phyloP scores from a whole-genome alignment of 2,329 filamentous ascomycete species.

The Colletotrichum sansevieriae region DNA sequence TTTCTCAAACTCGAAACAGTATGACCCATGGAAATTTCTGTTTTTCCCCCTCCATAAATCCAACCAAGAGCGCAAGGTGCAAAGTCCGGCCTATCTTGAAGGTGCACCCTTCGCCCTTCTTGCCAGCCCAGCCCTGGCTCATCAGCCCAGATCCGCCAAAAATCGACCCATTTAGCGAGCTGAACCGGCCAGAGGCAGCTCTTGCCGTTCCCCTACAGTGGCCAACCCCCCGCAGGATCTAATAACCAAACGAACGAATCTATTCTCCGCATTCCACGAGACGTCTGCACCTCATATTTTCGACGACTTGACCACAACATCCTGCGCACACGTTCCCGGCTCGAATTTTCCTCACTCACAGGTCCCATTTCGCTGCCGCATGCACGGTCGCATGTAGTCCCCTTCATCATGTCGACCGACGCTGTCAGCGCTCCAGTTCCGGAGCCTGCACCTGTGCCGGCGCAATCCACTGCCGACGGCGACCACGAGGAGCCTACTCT shows the following conservation, averaged over 20 bases:
- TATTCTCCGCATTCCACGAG: conserved; percentile 40
- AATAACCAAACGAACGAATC: conserved; percentile 42
- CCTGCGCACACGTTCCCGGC: conserved; percentile 16
- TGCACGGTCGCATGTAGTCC: conserved; percentile 59
- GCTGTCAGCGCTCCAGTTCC: conserved; percentile 63
- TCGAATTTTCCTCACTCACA: conserved; percentile 1
- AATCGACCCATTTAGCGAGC: conserved; percentile 45
- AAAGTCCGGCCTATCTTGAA: conserved; percentile 14
- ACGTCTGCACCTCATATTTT: conserved; percentile 41
- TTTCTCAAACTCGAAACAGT: not conserved
- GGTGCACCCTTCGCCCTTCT: conserved; percentile 30
- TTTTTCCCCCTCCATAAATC: not conserved
- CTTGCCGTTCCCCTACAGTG: conserved; percentile 36
- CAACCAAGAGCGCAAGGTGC: conserved; percentile 11
- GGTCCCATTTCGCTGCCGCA: conserved; percentile 24
- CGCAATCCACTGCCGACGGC: conserved; percentile 43
- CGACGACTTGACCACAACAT: conserved; percentile 31
- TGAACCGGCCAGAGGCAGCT: conserved; percentile 33
- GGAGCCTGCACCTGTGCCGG: conserved; percentile 49
- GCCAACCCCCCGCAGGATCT: conserved; percentile 41
- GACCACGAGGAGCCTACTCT: conserved; percentile 43
- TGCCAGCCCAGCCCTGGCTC: conserved; percentile 37
- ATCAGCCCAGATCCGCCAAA: conserved; percentile 46
- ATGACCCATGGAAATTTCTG: not conserved
- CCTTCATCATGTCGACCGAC: conserved; percentile 67